Base-by-base conservation (phyloP, 2,329 filamentous ascomycete species). In the Apiospora hydei region DNA sequence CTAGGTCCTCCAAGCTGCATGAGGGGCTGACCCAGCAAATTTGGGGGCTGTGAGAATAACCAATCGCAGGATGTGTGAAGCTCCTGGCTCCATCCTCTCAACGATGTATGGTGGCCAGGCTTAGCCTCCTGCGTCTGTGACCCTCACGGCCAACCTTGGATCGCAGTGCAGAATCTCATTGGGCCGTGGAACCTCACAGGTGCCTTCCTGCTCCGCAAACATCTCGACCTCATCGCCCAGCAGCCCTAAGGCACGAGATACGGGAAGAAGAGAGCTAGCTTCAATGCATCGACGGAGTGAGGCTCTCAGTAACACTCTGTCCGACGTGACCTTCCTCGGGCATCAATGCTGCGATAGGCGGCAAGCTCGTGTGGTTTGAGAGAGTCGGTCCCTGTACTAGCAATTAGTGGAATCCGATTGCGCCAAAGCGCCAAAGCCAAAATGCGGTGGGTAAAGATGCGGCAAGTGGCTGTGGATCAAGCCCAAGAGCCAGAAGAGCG, bases 11-110 rank as follows among this genome's bases (percentile, higher is more conserved):
- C 16, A 16, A 24, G 57, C 57, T 64, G 57, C 57, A 41, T 38
- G 57, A 64, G 57, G 57, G 57, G 57, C 57, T 64, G 57, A 64
- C 21, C 57, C 34, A 64, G 34, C 5, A 41, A 64, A 41, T 64
- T 61, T 61, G 53, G 53, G 53, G 53, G 53, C 53, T 61, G 53
- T 34, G 53, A 61, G 53, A 21, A 61, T 38, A 34, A 34, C 53
- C 53, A 61, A 61, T 61, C 34, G 30, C 53, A 61, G 30, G 26
- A 8, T 11, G 30, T 61, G 34, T 38, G 53, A 21, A 61, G 18
- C 18, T 38, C 26, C 38, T 21, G 53, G 34, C 53, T 38, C 53
- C 53, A 61, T 61, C 26, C 26, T 38, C 16, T 11, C 16, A 61
- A 61, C 21, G 53, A 18, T n/a, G 26, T 61, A 30, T 61, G 53